Base-by-base conservation (phyloP, 2,329 filamentous ascomycete species). In the Fusarium heterosporum region DNA sequence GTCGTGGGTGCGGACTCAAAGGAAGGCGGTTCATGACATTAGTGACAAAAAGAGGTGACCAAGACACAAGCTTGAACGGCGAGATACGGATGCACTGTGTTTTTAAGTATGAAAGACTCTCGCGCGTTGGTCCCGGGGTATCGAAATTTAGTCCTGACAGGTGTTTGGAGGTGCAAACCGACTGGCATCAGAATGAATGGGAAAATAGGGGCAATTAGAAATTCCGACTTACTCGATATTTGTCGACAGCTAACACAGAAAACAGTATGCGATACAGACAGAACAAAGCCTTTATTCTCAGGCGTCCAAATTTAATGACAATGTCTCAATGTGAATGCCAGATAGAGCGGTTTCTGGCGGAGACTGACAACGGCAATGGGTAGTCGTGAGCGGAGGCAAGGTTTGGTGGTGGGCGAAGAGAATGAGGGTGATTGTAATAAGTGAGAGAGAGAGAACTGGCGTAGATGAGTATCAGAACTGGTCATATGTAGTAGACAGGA, bases 231-330 rank as follows among this genome's bases (percentile, higher is more conserved):
- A 78, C 76, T 67, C 56, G 71, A 69, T 65, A 73, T 66, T 54
- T 68, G 68, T 62, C 68, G 68, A 61, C 51, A 61, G 70, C 55
- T 75, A 50, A 72, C 75, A 77, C 75, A 72, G 74, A 73, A 74
- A 74, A 77, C 58, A 69, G 72, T 81, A 81, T 74, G 34, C 45
- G 19, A 41, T 62, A 46, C 19, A 51, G 66, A 76, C 19, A 53
- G 80, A 81, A 81, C 72, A 80, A 76, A 72, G 57, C 61, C 70
- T 63, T 57, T 53, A 51, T 36, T 29, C 28, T 43, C 34, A 64
- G 69, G 55, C 66, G 68, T 66, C 67, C 66, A 75, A 73, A 45
- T 64, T 43, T 22, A 47, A 55, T 46, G 46, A 29, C 28, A 42
- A 59, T 47, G 40, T 22, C 43, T 64, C 19, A 42, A 62, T 49